Base-by-base conservation (phyloP, 495 filamentous ascomycete genomes). In the Podospora comata region DNA sequence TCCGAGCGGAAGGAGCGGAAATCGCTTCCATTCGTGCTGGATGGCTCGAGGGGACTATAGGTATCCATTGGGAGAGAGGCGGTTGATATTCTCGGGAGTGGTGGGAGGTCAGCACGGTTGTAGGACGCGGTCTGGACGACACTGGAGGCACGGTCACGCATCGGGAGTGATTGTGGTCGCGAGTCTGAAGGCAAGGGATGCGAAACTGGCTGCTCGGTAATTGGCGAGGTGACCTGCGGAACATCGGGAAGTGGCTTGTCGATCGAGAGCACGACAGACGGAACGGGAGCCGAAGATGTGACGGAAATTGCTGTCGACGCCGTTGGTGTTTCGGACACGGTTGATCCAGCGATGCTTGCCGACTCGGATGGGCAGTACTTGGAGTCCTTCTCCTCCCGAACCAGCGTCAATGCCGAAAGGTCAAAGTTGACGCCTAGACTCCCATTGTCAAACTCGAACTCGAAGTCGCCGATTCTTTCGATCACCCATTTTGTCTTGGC, bases 381-480 rank as follows among this genome's bases (percentile, higher is more conserved):
- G 30, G 53, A 66, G 30, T 67, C 62, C 64, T 67, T 74, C 39
- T 71, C 67, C 26, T 73, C 71, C 18, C 60, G 64, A 15, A 75
- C 64, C 20, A 70, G 67, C 69, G 81, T 80, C 65, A 84, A 73
- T 18, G 78, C 72, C 3, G 75, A 74, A 23, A 84, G 67, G 19
- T 87, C 82, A 64, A 81, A 68, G 56, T 87, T 82, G 62, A 88
- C 77, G 1, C 79, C 81, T n/a, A 85, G 72, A 27, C 74, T 79
- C 57, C 75, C 74, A 59, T 75, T 74, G 23, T 80, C 78, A 18
- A 84, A 74, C 58, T 92, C 89, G 65, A 96, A 86, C 74, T 97
- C 93, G 73, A 99, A 97, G 77, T 99, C 95, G 26, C 95, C 96
- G 69, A 95, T 92, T 61, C 90, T 84, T 78, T 97, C 93, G 67